Conservation (phyloP, 164 flowering plant species). For the Dillenia suffruticosa region DNA sequence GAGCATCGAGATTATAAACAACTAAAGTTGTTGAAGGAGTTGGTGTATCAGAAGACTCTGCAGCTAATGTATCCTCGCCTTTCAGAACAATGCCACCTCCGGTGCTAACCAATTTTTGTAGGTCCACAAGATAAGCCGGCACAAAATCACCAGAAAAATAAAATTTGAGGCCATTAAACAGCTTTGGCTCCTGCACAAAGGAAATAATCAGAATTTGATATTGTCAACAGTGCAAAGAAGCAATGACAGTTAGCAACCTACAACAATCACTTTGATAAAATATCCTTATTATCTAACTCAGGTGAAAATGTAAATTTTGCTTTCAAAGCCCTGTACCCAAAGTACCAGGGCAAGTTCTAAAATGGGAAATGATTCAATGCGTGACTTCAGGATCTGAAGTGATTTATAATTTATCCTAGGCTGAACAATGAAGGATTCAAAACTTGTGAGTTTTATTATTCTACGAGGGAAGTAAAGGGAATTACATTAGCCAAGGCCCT, state of each 20-base stretch:
- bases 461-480: not conserved
- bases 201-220: not conserved
- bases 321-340: too few relatives aligned
- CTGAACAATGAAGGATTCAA: too few relatives aligned
- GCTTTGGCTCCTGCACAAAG: conserved; percentile 46
- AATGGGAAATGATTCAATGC: too few relatives aligned
- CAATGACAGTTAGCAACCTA: too few relatives aligned
- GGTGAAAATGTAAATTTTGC: too few relatives aligned
- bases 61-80: conserved; percentile 13
- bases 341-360: too few relatives aligned
- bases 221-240: too few relatives aligned
- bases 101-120: conserved; percentile 28
- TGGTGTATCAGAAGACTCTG: conserved; percentile 7
- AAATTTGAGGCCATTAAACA: conserved; percentile 40
- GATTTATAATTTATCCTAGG: too few relatives aligned
- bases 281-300: too few relatives aligned
- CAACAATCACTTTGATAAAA: too few relatives aligned
- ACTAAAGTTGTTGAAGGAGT: conserved; percentile 17
- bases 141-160: conserved; percentile 45
- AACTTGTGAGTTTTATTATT: not conserved
- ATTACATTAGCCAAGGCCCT: conserved; percentile 41
- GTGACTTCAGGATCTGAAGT: too few relatives aligned
- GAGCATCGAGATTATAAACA: conserved; percentile 35
- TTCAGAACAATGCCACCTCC: conserved; percentile 41
- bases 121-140: conserved; percentile 31